These are phyloP conservation scores for Microbotryomycetes sp. DNA, from an alignment of 1,284 basidiomycete species.

Conservation along the genomic window DNA sequence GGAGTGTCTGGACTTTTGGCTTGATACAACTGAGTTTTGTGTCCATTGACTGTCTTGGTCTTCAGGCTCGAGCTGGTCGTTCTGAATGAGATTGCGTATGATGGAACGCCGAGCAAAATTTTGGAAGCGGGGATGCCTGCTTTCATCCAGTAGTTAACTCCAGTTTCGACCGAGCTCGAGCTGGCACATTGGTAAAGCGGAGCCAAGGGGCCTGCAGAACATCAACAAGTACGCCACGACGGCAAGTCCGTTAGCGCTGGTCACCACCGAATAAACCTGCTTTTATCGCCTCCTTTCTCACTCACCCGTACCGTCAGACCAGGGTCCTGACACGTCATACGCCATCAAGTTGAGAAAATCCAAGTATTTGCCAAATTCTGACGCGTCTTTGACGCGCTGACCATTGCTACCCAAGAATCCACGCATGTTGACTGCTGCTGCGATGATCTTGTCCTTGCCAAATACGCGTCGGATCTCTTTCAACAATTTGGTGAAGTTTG, in stretches of 20 bases:
- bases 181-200: neutral
- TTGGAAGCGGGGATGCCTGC: conserved; percentile 3
- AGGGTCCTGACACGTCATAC: conserved; percentile 9
- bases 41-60: conserved; percentile 8
- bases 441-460: neutral
- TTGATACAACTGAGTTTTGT: conserved; percentile 10
- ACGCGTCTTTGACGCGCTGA: neutral
- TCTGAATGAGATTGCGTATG: conserved; percentile 14
- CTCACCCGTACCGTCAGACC: neutral
- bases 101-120: conserved; percentile 3
- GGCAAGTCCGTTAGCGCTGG: too few species aligned
- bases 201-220: neutral
- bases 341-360: neutral
- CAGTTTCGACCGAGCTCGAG: neutral
- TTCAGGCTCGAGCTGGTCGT: conserved; percentile 3
- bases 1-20: neutral
- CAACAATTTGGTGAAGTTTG: neutral
- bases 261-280: too few species aligned
- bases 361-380: neutral
- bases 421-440: neutral
- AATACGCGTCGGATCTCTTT: neutral
- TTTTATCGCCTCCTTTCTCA: too few species aligned
- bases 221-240: too few species aligned
- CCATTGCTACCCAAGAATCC: neutral
- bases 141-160: neutral